Evolutionary conservation across 2,329 filamentous ascomycete genomes (phyloP), one percentile per base, ranked within the genome.

Genomic region (Neonectria neomacrospora): DNA sequence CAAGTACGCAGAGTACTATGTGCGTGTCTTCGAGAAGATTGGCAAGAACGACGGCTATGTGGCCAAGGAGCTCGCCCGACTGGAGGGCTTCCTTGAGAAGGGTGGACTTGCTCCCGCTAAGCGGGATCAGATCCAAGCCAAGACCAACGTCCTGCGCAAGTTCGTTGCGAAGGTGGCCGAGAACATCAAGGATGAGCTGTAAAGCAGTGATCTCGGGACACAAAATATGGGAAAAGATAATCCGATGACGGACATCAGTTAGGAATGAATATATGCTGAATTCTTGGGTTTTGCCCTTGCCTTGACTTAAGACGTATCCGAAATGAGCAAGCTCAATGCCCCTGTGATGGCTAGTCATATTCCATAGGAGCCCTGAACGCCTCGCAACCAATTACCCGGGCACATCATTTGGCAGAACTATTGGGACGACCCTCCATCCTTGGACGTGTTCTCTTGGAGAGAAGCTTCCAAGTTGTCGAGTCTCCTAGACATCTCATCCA

Each of bases 1-100:
- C 79, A 93, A 92, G 83, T 97, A 95, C 76, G 93, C 93, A 50
- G 87, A 94, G 80, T 99, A 99, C 87, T 98, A 99, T 80, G 85
- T 96, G 78, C 93, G 92, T 78, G 94, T 97, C 58, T 91, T 96
- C 65, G 88, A 92, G 77, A 98, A 97, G 88, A 82, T 96, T 67
- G 85, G 83, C 76, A 85, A 90, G 79, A 96, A 91, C 81, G 85
- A 91, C 65, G 90, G 84, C 55, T 97, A 93, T 76, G 93, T 89
- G 52, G 82, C 88, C 76, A 98, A 97, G 88, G 95, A 98, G 85
- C 83, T 94, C 67, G 85, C 89, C 65, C 88, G 95, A 67, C 85
- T 98, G 66, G 86, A 93, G 72, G 89, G 90, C 71, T 87, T 98
- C 71, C 82, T 97, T 67, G 86, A 88, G 80, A 97, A 97, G 88